A percentile compares a stretch with the other conserved stretches of the same genome.
Evolutionary conservation across 129 eudicot species (phyloP).

Genomic region (Saposhnikovia divaricata): DNA sequence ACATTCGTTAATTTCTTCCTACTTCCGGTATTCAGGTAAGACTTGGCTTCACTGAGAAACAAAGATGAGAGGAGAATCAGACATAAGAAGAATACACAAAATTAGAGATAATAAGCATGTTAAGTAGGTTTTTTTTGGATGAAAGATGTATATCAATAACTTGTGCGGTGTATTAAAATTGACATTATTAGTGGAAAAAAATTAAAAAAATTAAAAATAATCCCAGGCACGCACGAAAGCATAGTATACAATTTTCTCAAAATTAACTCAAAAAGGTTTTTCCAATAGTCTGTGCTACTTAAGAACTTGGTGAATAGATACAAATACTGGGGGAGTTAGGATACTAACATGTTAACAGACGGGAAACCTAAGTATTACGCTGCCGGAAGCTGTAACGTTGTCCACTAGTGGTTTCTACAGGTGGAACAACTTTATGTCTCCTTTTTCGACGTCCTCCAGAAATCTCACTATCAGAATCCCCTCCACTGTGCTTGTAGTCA

Average conservation of each 20-base stretch:
- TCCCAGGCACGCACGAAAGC: not conserved
- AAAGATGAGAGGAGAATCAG: conserved; percentile 19
- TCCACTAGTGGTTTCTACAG: conserved; percentile 37
- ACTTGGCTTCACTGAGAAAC: conserved; percentile 29
- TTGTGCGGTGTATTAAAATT: no score
- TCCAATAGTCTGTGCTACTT: not conserved
- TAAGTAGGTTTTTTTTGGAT: not conserved
- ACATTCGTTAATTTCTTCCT: conserved; percentile 14
- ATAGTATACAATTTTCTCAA: not conserved
- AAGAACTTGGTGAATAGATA: not conserved
- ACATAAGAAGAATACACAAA: not conserved
- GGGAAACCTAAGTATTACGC: conserved; percentile 41
- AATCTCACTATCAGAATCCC: conserved; percentile 42
- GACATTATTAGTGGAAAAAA: no score
- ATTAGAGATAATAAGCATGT: not conserved
- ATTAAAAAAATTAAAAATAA: no score
- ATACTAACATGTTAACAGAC: not conserved
- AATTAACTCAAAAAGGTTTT: not conserved
- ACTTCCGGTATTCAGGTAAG: conserved; percentile 33
- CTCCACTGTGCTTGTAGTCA: conserved; percentile 31
- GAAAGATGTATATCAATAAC: not conserved
- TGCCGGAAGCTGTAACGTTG: conserved; percentile 73
- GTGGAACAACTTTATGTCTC: conserved; percentile 43
- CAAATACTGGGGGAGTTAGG: not conserved
- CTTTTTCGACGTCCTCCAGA: conserved; percentile 51